phyloP scores from a whole-genome alignment of 2,329 filamentous ascomycete genomes.

The Fusarium sp. region DNA sequence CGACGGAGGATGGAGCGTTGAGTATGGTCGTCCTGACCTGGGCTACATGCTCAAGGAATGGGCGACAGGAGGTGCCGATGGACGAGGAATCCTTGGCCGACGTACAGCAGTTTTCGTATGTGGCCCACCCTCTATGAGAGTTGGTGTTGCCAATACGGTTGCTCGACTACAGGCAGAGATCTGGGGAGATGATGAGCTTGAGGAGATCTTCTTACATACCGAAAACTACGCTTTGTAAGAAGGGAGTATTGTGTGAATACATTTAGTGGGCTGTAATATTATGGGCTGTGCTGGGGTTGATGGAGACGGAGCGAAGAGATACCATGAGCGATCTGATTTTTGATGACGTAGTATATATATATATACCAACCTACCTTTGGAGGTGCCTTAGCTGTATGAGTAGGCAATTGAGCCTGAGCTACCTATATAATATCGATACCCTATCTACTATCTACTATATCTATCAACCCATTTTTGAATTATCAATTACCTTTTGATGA shows the following conservation, averaged over 20 bases:
- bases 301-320: constrained; percentile 37
- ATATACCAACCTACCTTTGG: constrained; percentile 13
- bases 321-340: constrained; percentile 45
- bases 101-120: constrained; percentile 93
- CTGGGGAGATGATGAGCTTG: constrained; percentile 79
- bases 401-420: constrained; percentile 20
- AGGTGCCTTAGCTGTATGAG: constrained; percentile 26
- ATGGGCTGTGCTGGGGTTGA: constrained; percentile 3
- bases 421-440: constrained; percentile 32
- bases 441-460: background rate
- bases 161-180: constrained; percentile 85
- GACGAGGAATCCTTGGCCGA: constrained; percentile 77
- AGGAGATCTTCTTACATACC: constrained; percentile 94
- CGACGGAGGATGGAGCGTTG: constrained; percentile 87
- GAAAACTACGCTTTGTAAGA: constrained; percentile 89
- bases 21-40: constrained; percentile 91
- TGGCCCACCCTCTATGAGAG: constrained; percentile 86
- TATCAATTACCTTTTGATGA: too few relatives aligned
- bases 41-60: constrained; percentile 87
- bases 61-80: constrained; percentile 76
- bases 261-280: constrained; percentile 36
- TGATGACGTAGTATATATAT: constrained; percentile 27
- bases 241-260: background rate
- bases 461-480: too few relatives aligned
- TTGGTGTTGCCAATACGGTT: constrained; percentile 88